Evolutionary conservation across 2,329 filamentous ascomycete species (phyloP).

Genomic region (Talaromyces sp.): DNA sequence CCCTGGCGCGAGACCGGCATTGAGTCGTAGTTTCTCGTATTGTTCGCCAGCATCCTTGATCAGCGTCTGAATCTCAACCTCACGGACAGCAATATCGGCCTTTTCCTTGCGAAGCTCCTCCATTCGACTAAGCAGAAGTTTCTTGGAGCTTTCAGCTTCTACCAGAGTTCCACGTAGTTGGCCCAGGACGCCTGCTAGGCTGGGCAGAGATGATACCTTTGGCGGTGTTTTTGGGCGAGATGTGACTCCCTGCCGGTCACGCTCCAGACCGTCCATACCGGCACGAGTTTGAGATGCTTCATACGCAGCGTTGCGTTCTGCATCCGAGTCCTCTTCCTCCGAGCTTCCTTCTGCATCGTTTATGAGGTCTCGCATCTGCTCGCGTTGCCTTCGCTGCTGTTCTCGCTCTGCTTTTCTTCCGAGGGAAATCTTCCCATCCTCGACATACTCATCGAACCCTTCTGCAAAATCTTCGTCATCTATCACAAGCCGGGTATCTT

Average conservation of each 20-base stretch:
- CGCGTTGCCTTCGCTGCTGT: conserved; percentile 59
- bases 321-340: conserved; percentile 61
- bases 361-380: conserved; percentile 81
- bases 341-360: conserved; percentile 67
- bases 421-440: conserved; percentile 74
- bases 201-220: conserved; percentile 73
- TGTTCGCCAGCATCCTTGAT: conserved; percentile 75
- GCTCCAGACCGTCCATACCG: conserved; percentile 69
- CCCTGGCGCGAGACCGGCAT: conserved; percentile 31
- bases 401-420: conserved; percentile 75
- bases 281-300: conserved; percentile 80
- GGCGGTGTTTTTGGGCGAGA: conserved; percentile 57
- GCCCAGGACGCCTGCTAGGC: conserved; percentile 62
- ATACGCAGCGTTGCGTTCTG: conserved; percentile 69
- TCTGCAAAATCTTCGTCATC: conserved; percentile 93
- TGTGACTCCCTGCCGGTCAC: conserved; percentile 30
- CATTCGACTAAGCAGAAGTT: conserved; percentile 58
- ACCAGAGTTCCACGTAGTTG: conserved; percentile 59
- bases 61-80: conserved; percentile 74
- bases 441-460: conserved; percentile 87
- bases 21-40: conserved; percentile 56
- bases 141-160: conserved; percentile 60
- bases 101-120: conserved; percentile 66
- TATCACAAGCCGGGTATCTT: conserved; percentile 68
- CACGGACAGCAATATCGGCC: conserved; percentile 61